Evolutionary conservation across 1,284 basidiomycete genomes (phyloP).

Genomic region (Microbotryum lychnidis-dioicae): DNA sequence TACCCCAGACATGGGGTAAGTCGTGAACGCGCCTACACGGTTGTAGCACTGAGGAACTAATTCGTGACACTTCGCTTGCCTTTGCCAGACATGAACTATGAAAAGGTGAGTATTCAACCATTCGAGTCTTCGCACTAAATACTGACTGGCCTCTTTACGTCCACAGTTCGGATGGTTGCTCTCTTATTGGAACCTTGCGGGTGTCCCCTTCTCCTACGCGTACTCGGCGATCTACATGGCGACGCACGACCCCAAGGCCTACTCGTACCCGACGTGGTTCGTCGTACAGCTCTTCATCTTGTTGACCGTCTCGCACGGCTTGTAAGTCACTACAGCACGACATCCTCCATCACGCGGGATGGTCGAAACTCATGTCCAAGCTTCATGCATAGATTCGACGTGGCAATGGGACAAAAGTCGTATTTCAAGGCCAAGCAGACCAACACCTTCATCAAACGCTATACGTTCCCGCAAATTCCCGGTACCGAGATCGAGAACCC

Average conservation of each 20-base stretch:
- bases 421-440: slow-evolving; percentile 93
- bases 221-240: slow-evolving; percentile 98
- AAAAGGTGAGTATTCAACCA: slow-evolving; percentile 50
- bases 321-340: slow-evolving; percentile 48
- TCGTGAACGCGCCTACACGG: not conserved
- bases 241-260: slow-evolving; percentile 78
- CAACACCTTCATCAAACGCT: slow-evolving; percentile 69
- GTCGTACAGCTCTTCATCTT: slow-evolving; percentile 65
- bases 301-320: slow-evolving; percentile 75
- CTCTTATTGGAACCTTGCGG: slow-evolving; percentile 72
- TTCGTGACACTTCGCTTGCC: not conserved
- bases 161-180: slow-evolving; percentile 36
- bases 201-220: slow-evolving; percentile 70
- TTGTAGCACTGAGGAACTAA: too few species aligned
- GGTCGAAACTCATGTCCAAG: slow-evolving; percentile 18
- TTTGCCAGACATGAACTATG: slow-evolving; percentile 71
- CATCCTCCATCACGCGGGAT: not conserved
- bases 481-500: slow-evolving; percentile 80
- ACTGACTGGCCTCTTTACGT: not conserved
- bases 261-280: slow-evolving; percentile 70
- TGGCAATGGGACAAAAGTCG: slow-evolving; percentile 93
- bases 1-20: slow-evolving; percentile 88
- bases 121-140: not conserved
- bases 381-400: slow-evolving; percentile 62
- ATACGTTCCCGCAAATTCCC: slow-evolving; percentile 90